Percentiles rank a stretch among this genome's conserved stretches.
These are phyloP conservation scores for Corymbia citriodora DNA, from an alignment of 441 rosid species.

Conservation along the genomic window DNA sequence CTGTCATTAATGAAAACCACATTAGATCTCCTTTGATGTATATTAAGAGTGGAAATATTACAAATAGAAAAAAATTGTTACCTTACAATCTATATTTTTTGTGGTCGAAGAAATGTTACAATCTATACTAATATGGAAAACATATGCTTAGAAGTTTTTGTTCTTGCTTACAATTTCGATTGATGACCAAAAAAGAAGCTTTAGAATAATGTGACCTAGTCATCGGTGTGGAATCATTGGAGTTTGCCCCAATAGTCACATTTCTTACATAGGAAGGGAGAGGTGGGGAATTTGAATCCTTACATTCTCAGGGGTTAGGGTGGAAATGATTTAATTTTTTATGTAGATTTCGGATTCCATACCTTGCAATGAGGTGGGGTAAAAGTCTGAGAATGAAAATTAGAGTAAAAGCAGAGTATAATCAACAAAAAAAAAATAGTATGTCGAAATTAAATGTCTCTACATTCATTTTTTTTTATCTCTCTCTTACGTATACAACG, in stretches of 20 bases:
- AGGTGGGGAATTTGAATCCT: no score
- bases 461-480: background rate
- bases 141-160: background rate
- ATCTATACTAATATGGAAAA: background rate
- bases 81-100: no score
- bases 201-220: background rate
- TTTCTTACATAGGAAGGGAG: no score
- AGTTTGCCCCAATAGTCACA: no score
- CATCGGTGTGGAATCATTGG: background rate
- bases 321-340: no score
- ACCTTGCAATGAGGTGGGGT: no score
- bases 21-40: background rate
- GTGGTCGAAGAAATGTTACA: background rate
- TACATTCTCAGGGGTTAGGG: no score
- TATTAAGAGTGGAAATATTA: background rate
- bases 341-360: no score
- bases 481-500: accelerated
- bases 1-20: background rate
- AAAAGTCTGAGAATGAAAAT: no score
- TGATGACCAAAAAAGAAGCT: background rate
- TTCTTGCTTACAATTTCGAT: background rate
- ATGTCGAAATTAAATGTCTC: background rate
- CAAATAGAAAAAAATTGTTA: background rate
- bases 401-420: no score
- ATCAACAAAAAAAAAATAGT: no score